Evolutionary conservation across 768 basidiomycete species (phyloP), one percentile per base, ranked within the genome.

Genomic region (Lentinula raphanica): DNA sequence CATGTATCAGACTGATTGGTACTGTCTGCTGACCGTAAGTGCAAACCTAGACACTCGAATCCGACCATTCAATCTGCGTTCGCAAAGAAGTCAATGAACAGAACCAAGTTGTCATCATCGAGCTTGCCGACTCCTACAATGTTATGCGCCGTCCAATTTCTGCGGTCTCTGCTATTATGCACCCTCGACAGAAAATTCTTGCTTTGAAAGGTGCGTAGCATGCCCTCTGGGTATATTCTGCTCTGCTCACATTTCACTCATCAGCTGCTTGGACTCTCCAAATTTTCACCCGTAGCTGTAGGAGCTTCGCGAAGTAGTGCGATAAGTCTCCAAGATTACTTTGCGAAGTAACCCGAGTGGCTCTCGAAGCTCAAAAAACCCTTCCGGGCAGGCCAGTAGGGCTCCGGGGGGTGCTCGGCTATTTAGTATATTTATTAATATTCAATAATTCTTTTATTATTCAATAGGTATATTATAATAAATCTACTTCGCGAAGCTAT

Each of bases 141-240:
- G 91, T 98, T 66, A 83, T 95, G 57, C 88, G 94, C 60, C 81
- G 94, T 65, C 94, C 94, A 61, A 98, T 99, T 68, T 90, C 92
- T 25, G 97, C 97, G 19, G 97, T 98, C 71, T 93, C 92, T 38
- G 96, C 97, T 58, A 97, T 99, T 65, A 98, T 99, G 96, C 94
- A 98, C 69, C 93, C 92, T 0, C 84, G 83, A 60, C 86, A 96
- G 77, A 98, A 98, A 84, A 93, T 98, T 72, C 84, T 99, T 58
- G 97, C 97, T 3, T 72, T 99, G 51, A 95, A 94, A 80, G 88
- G 95, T 88, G 67, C 64, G 80, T 68, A n/a, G 44, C 32, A 32
- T 45, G 25, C 29, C n/a, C 54, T 21, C 45, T n/a, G 42, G 11
- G 21, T 9, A n/a, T 50, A 53, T 40, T 19, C 35, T 13, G 23